phyloP scores from a whole-genome alignment of 2,329 filamentous ascomycete genomes.

The Bipolaris cookei region DNA sequence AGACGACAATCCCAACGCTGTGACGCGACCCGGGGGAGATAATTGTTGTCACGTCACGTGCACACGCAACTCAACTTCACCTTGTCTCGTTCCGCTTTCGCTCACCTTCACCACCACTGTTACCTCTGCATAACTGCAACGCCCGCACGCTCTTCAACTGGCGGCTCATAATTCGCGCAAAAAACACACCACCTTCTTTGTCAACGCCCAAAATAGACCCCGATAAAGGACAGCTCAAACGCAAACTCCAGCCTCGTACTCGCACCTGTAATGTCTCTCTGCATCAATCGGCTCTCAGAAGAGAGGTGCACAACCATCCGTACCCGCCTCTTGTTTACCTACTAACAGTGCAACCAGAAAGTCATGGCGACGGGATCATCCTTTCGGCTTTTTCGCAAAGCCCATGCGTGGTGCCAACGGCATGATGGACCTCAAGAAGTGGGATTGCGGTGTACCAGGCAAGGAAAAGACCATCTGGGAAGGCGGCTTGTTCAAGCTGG shows the following conservation, averaged over 20 bases:
- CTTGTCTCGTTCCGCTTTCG: slow-evolving; percentile 5
- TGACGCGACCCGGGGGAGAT: slow-evolving; percentile 9
- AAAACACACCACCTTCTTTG: not conserved
- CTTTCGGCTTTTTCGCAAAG: slow-evolving; percentile 95
- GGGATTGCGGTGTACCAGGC: slow-evolving; percentile 96
- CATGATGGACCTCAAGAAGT: slow-evolving; percentile 88
- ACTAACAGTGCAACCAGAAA: slow-evolving; percentile 64
- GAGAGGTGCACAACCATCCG: slow-evolving; percentile 40
- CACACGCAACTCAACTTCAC: slow-evolving; percentile 24
- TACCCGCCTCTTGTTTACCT: not conserved
- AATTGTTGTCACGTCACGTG: slow-evolving; percentile 34
- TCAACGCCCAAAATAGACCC: not conserved
- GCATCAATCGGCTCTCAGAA: slow-evolving; percentile 70
- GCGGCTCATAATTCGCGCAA: not conserved
- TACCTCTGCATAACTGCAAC: slow-evolving; percentile 9
- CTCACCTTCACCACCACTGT: slow-evolving; percentile 25
- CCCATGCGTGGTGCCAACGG: slow-evolving; percentile 80
- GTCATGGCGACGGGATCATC: slow-evolving; percentile 96
- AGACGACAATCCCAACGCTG: slow-evolving; percentile 10
- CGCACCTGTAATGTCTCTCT: slow-evolving; percentile 73
- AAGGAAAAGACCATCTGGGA: slow-evolving; percentile 98
- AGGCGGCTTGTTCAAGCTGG: slow-evolving; percentile 94
- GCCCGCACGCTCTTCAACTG: not conserved
- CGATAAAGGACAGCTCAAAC: slow-evolving; percentile 4
- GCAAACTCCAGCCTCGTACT: slow-evolving; percentile 11